Base-by-base conservation (phyloP, 768 basidiomycete genomes). In the Roridomyces roridus region DNA sequence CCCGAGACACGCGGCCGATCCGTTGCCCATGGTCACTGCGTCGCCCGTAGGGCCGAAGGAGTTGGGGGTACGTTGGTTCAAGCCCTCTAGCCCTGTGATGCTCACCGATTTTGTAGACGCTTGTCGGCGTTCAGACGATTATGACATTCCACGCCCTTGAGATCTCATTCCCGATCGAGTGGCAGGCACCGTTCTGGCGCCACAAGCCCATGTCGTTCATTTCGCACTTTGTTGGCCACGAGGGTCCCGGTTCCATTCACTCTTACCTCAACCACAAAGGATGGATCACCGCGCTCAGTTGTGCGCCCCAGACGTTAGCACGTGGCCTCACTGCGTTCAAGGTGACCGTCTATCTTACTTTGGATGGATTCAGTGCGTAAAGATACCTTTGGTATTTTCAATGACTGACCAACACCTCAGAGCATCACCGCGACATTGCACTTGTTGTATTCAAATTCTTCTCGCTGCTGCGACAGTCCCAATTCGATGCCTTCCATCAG, bases 251-350 rank as follows among this genome's bases (percentile, higher is more conserved):
- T 2, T 98, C 96, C 1, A 74, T 98, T 26, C 82, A 92, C 65
- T 92, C 94, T 1, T 94, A 94, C 69, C 80, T 99, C 53, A 98
- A 96, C 75, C 79, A 80, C 59, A 90, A 89, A 67, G 92, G 93
- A 3, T 96, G 94, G 94, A 81, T 91, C 34, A 93, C 88, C 25
- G 78, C 79, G 12, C 76, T 98, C 46, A 85, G 81, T 51, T 80
- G 86, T 40, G 93, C 90, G 1, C 79, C 84, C 3, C 88, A 90
- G 63, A 75, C 79, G 29, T 80, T 92, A 6, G 92, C 83, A 18
- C 83, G 92, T 59, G 93, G 94, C 0, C 94, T 98, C 68, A 90
- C 87, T 36, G 88, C 92, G 80, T 92, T 97, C 76, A 95, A 92
- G 69, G 71, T 91, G n/a, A 88, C 86, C 2, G 77, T 91, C 21